Percentiles rank a stretch among this genome's conserved stretches.
phyloP scores from a whole-genome alignment of 208 protist species.

The Lotmaria passim region DNA sequence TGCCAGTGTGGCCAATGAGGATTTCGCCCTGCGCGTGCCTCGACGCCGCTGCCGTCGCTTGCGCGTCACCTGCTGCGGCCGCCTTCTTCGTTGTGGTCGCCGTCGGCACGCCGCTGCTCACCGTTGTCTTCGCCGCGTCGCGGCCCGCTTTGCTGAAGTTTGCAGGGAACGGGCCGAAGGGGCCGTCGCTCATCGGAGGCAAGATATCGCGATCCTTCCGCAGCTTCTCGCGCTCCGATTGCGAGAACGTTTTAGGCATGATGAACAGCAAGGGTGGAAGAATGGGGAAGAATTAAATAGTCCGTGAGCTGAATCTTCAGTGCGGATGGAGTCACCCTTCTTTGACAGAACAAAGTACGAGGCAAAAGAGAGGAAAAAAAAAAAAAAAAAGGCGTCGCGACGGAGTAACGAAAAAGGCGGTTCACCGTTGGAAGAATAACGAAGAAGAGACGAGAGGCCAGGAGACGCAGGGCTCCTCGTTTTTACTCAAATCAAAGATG shows the following conservation, averaged over 20 bases:
- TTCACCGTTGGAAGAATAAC: too few relatives aligned
- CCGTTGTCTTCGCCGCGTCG: slow-evolving; percentile 46
- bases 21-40: slow-evolving; percentile 31
- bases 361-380: too few relatives aligned
- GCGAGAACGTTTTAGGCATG: slow-evolving; percentile 63
- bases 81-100: slow-evolving; percentile 34
- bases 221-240: slow-evolving; percentile 60
- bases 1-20: slow-evolving; percentile 80
- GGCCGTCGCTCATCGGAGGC: slow-evolving; percentile 81
- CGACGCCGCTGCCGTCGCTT: slow-evolving; percentile 5
- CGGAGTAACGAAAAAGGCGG: too few relatives aligned
- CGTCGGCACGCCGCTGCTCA: slow-evolving; percentile 23
- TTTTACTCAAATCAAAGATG: too few relatives aligned
- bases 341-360: too few relatives aligned
- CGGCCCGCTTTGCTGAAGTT: slow-evolving; percentile 28
- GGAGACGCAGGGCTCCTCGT: too few relatives aligned
- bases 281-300: background rate
- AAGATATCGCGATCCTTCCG: slow-evolving; percentile 70
- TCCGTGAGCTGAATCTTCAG: too few relatives aligned
- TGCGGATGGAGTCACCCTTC: too few relatives aligned
- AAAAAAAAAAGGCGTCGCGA: too few relatives aligned
- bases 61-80: background rate
- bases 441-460: too few relatives aligned
- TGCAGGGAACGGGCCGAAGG: slow-evolving; percentile 84
- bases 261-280: background rate